Conservation (phyloP, 2,329 filamentous ascomycete species). For the Calonectria fujianensis region DNA sequence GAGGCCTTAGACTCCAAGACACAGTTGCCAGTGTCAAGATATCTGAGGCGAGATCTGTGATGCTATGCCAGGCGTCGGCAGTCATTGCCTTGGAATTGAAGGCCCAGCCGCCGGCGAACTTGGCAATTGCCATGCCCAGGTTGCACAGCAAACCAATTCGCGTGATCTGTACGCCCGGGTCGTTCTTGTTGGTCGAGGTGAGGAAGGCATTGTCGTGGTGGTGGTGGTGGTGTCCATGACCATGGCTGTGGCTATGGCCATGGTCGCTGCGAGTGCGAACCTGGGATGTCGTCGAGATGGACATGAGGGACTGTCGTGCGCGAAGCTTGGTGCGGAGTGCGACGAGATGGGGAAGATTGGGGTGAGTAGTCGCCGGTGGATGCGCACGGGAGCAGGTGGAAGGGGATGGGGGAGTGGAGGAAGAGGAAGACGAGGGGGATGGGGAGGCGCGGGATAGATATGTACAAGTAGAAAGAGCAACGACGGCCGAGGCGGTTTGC, state of each 20-base stretch:
- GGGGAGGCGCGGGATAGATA: constrained; percentile 51
- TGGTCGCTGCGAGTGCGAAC: constrained; percentile 58
- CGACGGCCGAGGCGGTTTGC: constrained; percentile 50
- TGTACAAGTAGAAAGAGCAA: constrained; percentile 53
- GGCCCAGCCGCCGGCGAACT: constrained; percentile 92
- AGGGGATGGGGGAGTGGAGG: constrained; percentile 43
- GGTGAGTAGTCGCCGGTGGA: constrained; percentile 37
- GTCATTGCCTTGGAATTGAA: constrained; percentile 97
- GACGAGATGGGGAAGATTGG: constrained; percentile 51
- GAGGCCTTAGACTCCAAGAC: constrained; percentile 91
- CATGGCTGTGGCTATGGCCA: constrained; percentile 48
- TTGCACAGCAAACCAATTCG: constrained; percentile 84
- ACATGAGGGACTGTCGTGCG: constrained; percentile 50
- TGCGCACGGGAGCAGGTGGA: constrained; percentile 23
- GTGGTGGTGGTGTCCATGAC: constrained; percentile 75
- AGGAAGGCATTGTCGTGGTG: constrained; percentile 95
- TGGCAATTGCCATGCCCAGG: constrained; percentile 93
- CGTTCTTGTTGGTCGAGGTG: constrained; percentile 88
- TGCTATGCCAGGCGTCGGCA: constrained; percentile 95
- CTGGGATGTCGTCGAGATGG: constrained; percentile 55
- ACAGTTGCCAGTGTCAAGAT: constrained; percentile 95
- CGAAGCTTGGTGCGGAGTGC: constrained; percentile 49
- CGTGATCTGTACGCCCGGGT: constrained; percentile 78
- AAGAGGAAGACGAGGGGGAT: constrained; percentile 31
- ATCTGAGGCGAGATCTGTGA: constrained; percentile 96